phyloP scores from a whole-genome alignment of 495 filamentous ascomycete species.

The Aspergillus kassunensis region DNA sequence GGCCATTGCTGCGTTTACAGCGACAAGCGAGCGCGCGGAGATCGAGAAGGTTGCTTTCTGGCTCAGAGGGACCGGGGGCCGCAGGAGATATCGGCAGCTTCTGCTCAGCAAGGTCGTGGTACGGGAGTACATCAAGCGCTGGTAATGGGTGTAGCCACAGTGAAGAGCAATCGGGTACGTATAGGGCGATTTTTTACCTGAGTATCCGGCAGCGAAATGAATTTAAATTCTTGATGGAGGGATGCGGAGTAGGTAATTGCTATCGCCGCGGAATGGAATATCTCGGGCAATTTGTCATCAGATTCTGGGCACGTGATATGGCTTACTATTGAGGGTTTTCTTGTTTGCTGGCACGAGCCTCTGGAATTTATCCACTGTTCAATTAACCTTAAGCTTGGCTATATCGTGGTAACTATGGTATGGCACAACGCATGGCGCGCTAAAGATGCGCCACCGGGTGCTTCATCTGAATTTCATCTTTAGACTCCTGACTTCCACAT shows the following conservation, averaged over 20 bases:
- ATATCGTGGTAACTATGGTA: too few relatives aligned
- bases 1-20: constrained; percentile 43
- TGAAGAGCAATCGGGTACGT: too few relatives aligned
- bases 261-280: not conserved
- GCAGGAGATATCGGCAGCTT: constrained; percentile 43
- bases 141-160: not conserved
- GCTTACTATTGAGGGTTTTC: too few relatives aligned
- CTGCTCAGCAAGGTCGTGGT: constrained; percentile 37
- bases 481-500: too few relatives aligned
- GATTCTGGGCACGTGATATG: not conserved
- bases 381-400: too few relatives aligned
- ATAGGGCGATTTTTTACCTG: too few relatives aligned
- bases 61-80: constrained; percentile 24
- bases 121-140: constrained; percentile 44
- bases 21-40: constrained; percentile 37
- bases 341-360: not conserved
- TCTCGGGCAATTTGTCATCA: not conserved
- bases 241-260: not conserved
- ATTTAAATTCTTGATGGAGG: not conserved
- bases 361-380: too few relatives aligned
- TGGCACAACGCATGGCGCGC: too few relatives aligned
- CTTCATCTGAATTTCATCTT: too few relatives aligned
- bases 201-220: not conserved
- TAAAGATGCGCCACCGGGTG: too few relatives aligned
- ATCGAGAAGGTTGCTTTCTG: constrained; percentile 35